Base-by-base conservation (phyloP, 176 grass and related monocot species). In the Paspalum vaginatum region DNA sequence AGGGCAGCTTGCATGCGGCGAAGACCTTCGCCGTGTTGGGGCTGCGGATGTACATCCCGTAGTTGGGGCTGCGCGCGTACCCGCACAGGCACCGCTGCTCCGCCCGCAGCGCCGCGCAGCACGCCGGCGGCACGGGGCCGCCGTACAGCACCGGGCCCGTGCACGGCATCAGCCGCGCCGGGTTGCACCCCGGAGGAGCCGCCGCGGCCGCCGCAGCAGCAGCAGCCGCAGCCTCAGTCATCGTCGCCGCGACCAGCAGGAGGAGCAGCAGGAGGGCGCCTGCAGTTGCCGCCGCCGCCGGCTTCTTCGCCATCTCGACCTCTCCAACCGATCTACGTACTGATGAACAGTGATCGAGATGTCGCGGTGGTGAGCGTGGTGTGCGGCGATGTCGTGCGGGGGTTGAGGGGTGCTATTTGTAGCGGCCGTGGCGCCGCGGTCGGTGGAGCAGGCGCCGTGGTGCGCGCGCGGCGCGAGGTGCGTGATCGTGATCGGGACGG, bases 1-100 rank as follows among this genome's bases (percentile, higher is more conserved):
- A 39, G 68, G 84, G 18, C 7, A 86, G 0, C 20, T 38, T 24
- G 68, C 84, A 80, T 9, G 10, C 68, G 12, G 77, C 49, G 76
- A 85, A 79, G 76, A 86, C 57, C 15, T 21, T 56, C 0, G 5
- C 12, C 2, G 84, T 76, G 40, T 80, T 86, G 84, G 84, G 76
- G 75, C 68, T 79, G 14, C 52, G 52, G 27, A 89, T 14, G 87
- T 84, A 89, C n/a, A 5, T 9, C 1, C 66, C 26, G 26, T 80
- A 84, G 76, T 68, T 89, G 16, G 87, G 87, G 69, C 82, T 78
- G 37, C 61, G 61, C 32, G 68, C 68, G 76, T 79, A 84, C 81
- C 46, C 58, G 81, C 81, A 88, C 45, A 84, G 59, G 81, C 87
- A 89, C 22, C 43, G 26, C 66, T 15, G 44, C 76, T 88, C 76